Conservation (phyloP, 1,139 yeast species). For the Yamadazyma sp. region DNA sequence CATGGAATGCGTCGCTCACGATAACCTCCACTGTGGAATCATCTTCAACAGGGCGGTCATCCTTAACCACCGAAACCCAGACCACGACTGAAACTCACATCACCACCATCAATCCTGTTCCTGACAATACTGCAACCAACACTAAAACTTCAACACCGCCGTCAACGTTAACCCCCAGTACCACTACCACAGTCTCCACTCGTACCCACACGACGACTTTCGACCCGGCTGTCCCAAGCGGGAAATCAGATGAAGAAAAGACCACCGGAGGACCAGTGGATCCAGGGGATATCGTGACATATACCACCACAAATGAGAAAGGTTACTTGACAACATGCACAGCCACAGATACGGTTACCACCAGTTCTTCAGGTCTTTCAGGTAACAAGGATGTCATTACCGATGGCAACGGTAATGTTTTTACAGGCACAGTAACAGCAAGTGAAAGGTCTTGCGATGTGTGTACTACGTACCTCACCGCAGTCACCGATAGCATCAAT, state of each 20-base stretch:
- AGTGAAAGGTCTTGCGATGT: not conserved
- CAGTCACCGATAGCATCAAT: not conserved
- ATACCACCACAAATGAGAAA: no score
- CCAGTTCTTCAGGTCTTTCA: not conserved
- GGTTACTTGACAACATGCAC: no score
- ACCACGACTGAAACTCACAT: not conserved
- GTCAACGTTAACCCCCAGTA: no score
- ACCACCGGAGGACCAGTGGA: no score
- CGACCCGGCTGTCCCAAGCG: no score
- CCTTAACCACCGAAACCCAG: not conserved
- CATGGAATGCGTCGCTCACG: no score
- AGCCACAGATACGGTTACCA: not conserved
- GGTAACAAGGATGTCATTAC: not conserved
- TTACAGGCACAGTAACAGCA: not conserved
- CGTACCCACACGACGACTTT: not conserved
- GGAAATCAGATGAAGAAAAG: no score
- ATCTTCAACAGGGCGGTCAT: not conserved
- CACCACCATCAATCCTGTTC: not conserved
- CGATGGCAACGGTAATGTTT: not conserved
- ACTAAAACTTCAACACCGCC: no score
- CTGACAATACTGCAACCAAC: not conserved
- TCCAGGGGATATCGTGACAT: not conserved
- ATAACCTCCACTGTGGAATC: not conserved
- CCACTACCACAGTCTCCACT: not conserved
- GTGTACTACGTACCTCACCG: not conserved